Base-by-base conservation (phyloP, 2,329 filamentous ascomycete genomes). In the Hymenoscyphus occultus region DNA sequence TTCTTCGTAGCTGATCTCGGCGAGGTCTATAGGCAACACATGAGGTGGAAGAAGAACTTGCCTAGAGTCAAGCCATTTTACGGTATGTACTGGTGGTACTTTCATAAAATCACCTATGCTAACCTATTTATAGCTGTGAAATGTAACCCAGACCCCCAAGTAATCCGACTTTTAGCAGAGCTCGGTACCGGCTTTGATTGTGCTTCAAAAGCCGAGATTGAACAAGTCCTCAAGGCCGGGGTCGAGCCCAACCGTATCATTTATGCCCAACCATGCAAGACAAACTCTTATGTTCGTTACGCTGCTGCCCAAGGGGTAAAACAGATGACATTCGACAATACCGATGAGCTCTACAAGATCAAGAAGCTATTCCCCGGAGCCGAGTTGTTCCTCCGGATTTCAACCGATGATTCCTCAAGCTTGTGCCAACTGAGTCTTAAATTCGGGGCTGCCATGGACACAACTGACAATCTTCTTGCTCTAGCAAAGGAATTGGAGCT, bases 241-340 rank as follows among this genome's bases (percentile, higher is more conserved):
- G 85, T 96, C 71, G 89, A 91, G 75, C 91, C 95, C 13, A 86
- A 88, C 71, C 93, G 94, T 78, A 96, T 99, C 83, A 97, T 99
- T 80, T 99, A 98, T 76, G 95, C 95, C 60, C 95, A 99, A 81
- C 95, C 95, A 64, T 98, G 95, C 90, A 99, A 99, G 88, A 99
- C 95, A 74, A 96, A 95, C 82, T 97, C 94, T 59, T 98, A 97
- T 78, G 85, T 99, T 68, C 92, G 93, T 76, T 96, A 93, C 75
- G 95, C 96, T 70, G 88, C 90, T 75, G 85, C 87, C 76, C 83
- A 89, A 71, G 90, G 90, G 71, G 95, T 99, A 77, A 94, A 91
- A 81, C 92, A 97, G 83, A 98, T 99, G 94, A 99, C 95, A 2
- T 98, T 99, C 76, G 95, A 99, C 85, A 99, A 99, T 74, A 87